Evolutionary conservation across 371 early-diverging fungal species (phyloP), one percentile per base, ranked within the genome.

Genomic region (Apophysomyces sp.): DNA sequence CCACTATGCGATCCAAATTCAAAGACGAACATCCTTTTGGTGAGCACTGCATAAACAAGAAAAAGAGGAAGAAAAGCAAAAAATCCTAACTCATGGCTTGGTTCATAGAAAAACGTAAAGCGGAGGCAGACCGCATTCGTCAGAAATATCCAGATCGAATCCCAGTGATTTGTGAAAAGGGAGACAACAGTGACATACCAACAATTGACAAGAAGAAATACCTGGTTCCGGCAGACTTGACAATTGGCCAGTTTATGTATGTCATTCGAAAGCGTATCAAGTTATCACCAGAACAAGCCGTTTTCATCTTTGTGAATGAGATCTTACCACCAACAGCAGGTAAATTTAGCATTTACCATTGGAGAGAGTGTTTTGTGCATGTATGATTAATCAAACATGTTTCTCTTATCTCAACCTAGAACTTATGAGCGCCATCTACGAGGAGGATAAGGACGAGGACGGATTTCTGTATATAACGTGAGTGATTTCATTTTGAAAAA

Each of bases 181-280:
- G 93, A 16, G 97, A 97, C 65, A 96, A 94, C 79, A 90, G 91
- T 64, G 97, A 96, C 74, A 95, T 97, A 73, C 91, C 93, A 21
- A 89, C 84, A 8, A 97, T 98, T 69, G 98, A 98, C 83, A 97
- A 97, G 89, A 98, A 97, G 75, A 98, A 98, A 78, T 98, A 96
- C 62, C 84, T 98, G 57, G 97, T 97, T 9, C 97, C 98, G n/a
- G 85, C 93, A 54, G 98, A 98, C 74, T 76, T 98, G 58, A 98
- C 96, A 0, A 95, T 98, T n/a, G 97, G 96, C 16, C 97, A 98
- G 69, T 98, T 98, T 71, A 94, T 97, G 55, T 97, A 95, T 72
- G 97, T 98, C 52, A 94, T 95, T 66, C 88, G 94, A 71, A 94
- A 94, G 77, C 87, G 95, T 66, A 94, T 95, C 80, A 93, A 93